phyloP scores from a whole-genome alignment of 352 stramenopile genomes.

The Phytophthora citrophthora region DNA sequence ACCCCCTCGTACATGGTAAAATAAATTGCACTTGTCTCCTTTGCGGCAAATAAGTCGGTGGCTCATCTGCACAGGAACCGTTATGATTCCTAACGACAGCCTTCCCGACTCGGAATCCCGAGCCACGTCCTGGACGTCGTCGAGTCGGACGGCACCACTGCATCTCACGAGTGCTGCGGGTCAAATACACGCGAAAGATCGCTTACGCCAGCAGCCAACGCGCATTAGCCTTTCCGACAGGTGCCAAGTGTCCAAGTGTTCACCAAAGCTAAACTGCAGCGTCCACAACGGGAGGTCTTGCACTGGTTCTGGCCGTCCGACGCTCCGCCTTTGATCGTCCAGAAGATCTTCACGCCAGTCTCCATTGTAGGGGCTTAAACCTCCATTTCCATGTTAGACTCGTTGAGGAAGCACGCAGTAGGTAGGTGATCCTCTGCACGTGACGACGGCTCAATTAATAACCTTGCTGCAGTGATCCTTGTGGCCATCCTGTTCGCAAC shows the following conservation, averaged over 20 bases:
- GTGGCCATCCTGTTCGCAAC: slow-evolving; percentile 63
- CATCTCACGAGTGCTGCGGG: background rate
- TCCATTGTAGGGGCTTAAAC: background rate
- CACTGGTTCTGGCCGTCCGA: slow-evolving; percentile 7
- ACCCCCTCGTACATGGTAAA: slow-evolving; percentile 5
- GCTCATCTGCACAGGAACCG: slow-evolving; percentile 14
- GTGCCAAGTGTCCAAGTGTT: background rate
- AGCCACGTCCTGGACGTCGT: too few species aligned
- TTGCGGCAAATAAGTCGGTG: slow-evolving; percentile 9
- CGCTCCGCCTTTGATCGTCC: too few species aligned
- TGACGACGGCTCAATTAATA: background rate
- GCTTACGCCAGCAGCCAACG: background rate
- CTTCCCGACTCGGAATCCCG: background rate
- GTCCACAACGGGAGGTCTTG: slow-evolving; percentile 5
- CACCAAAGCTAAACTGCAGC: background rate
- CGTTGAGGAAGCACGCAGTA: slow-evolving; percentile 46
- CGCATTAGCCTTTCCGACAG: too few species aligned
- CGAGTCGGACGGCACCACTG: background rate
- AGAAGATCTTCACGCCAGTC: too few species aligned
- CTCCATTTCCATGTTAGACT: slow-evolving; percentile 24
- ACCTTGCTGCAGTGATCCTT: slow-evolving; percentile 53
- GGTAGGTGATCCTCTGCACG: slow-evolving; percentile 14
- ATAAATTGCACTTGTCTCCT: slow-evolving; percentile 19
- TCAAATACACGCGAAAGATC: background rate
- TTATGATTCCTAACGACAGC: background rate